These are phyloP conservation scores for Septoria linicola DNA, from an alignment of 2,329 filamentous ascomycete genomes.

Conservation along the genomic window DNA sequence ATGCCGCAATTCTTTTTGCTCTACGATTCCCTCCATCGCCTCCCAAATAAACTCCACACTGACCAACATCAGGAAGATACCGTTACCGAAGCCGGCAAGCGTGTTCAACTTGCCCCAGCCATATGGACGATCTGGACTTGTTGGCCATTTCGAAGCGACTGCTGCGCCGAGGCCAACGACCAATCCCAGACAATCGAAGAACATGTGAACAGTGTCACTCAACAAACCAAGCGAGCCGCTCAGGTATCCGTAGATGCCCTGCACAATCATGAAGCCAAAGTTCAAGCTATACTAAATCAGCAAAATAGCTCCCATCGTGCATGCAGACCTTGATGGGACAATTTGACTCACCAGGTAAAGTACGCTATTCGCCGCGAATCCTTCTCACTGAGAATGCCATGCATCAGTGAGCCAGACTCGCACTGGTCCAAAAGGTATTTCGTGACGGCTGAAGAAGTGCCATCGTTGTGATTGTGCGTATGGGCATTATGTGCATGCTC, in stretches of 20 bases:
- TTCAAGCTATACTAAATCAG: slow-evolving; percentile 66
- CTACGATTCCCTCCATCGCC: slow-evolving; percentile 80
- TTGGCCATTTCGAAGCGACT: slow-evolving; percentile 95
- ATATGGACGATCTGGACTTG: slow-evolving; percentile 84
- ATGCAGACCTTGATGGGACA: slow-evolving; percentile 9
- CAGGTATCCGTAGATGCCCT: slow-evolving; percentile 89
- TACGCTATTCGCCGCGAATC: slow-evolving; percentile 96
- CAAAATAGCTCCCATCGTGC: neutral
- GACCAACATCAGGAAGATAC: slow-evolving; percentile 91
- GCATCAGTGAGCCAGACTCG: slow-evolving; percentile 71
- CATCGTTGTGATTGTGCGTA: slow-evolving; percentile 39
- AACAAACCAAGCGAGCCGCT: slow-evolving; percentile 93
- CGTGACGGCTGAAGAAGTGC: slow-evolving; percentile 67
- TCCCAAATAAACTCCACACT: slow-evolving; percentile 96
- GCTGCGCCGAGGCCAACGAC: slow-evolving; percentile 86
- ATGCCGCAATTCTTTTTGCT: slow-evolving; percentile 79
- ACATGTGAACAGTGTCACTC: slow-evolving; percentile 98
- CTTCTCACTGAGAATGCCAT: slow-evolving; percentile 83
- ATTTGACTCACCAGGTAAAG: slow-evolving; percentile 74
- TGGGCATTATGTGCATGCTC: slow-evolving; percentile 34
- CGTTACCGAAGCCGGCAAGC: slow-evolving; percentile 92
- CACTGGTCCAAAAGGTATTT: slow-evolving; percentile 68
- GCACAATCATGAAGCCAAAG: slow-evolving; percentile 89
- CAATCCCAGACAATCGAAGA: slow-evolving; percentile 94
- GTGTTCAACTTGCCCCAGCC: slow-evolving; percentile 97